phyloP scores from a whole-genome alignment of 2,329 filamentous ascomycete species.

The Calycina marina region DNA sequence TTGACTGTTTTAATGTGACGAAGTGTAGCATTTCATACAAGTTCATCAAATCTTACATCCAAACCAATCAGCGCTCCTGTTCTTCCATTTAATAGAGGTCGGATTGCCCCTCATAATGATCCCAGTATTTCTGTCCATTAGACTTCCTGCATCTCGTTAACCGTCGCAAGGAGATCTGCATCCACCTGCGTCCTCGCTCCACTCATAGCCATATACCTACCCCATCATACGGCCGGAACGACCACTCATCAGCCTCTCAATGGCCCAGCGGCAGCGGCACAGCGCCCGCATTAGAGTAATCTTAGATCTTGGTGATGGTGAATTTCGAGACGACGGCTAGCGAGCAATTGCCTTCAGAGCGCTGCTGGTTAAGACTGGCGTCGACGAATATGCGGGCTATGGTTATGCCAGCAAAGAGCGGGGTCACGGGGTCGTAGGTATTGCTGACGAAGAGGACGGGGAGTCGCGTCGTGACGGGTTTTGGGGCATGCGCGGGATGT shows the following conservation, averaged over 20 bases:
- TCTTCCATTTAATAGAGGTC: too few relatives aligned
- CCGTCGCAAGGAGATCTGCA: too few relatives aligned
- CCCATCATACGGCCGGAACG: conserved; percentile 11
- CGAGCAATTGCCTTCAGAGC: conserved; percentile 18
- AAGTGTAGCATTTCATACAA: too few relatives aligned
- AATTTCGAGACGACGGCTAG: conserved; percentile 14
- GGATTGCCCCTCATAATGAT: too few relatives aligned
- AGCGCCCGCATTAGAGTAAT: conserved; percentile 15
- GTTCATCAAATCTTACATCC: too few relatives aligned
- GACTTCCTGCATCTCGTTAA: too few relatives aligned
- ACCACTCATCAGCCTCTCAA: conserved; percentile 17
- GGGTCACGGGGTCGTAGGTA: conserved; percentile 26
- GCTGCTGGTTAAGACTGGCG: conserved; percentile 18
- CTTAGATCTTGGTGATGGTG: conserved; percentile 14
- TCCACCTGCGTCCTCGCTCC: too few relatives aligned
- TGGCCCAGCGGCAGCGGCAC: conserved; percentile 15
- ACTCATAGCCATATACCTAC: background rate
- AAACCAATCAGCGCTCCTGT: too few relatives aligned
- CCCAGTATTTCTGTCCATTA: too few relatives aligned
- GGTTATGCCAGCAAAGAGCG: conserved; percentile 19
- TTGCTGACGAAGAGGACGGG: conserved; percentile 28
- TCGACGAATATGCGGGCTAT: conserved; percentile 18
- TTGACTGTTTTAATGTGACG: too few relatives aligned
- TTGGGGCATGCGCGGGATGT: conserved; percentile 13
- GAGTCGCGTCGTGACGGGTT: conserved; percentile 23